Percentiles rank a stretch among this genome's conserved stretches.
These are phyloP conservation scores for Lecanicillium sp. DNA, from an alignment of 2,329 filamentous ascomycete genomes.

Conservation along the genomic window DNA sequence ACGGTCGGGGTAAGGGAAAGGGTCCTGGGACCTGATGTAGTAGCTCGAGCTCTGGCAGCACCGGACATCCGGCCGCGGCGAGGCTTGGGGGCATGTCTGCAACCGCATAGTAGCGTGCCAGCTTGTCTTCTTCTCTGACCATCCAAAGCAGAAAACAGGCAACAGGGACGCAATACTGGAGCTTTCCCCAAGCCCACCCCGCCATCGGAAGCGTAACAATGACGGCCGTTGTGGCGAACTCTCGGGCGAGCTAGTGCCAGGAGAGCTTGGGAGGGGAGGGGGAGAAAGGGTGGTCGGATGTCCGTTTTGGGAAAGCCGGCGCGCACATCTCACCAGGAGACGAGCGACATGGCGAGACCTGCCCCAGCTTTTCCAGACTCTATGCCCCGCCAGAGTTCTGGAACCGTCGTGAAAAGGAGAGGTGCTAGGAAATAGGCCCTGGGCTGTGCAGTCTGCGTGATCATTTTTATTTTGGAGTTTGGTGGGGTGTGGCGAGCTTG, in stretches of 20 bases:
- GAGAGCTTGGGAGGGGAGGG: too few species aligned
- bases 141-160: too few species aligned
- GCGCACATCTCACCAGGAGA: not conserved
- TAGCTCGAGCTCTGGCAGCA: not conserved
- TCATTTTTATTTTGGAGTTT: slow-evolving; percentile 1
- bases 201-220: too few species aligned
- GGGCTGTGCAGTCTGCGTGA: slow-evolving; percentile 6
- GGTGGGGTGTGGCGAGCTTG: slow-evolving; percentile 5
- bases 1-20: not conserved
- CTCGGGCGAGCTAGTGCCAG: too few species aligned
- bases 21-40: not conserved
- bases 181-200: too few species aligned
- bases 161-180: too few species aligned
- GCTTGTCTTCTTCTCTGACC: too few species aligned
- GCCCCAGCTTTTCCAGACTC: slow-evolving; percentile 6
- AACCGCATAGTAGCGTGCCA: too few species aligned
- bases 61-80: too few species aligned
- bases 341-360: not conserved
- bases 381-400: slow-evolving; percentile 4
- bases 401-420: not conserved
- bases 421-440: slow-evolving; percentile 2
- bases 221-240: too few species aligned
- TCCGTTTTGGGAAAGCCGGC: slow-evolving; percentile 11
- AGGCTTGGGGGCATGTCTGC: too few species aligned
- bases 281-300: slow-evolving; percentile 3